Conservation (phyloP, 257 asterid genomes). For the Jacaranda mimosifolia region DNA sequence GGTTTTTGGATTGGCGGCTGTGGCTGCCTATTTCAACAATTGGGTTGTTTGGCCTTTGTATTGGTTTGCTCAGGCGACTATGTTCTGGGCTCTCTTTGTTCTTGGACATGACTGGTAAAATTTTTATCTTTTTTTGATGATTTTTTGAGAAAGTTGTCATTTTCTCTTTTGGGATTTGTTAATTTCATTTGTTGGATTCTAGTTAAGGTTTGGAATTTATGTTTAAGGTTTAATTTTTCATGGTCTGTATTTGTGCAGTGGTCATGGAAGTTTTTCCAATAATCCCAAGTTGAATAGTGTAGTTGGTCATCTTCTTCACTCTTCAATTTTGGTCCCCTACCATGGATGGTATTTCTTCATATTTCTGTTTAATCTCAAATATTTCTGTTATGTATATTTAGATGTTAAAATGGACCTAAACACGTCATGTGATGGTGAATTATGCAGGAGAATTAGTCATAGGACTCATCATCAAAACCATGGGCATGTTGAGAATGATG, state of each 20-base stretch:
- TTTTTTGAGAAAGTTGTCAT: background rate
- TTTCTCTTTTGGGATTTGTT: background rate
- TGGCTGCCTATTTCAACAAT: slow-evolving; percentile 67
- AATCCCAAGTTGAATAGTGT: slow-evolving; percentile 68
- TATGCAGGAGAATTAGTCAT: slow-evolving; percentile 89
- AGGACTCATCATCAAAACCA: slow-evolving; percentile 98
- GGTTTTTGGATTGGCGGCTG: slow-evolving; percentile 77
- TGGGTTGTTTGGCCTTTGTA: slow-evolving; percentile 87
- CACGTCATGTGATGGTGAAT: background rate
- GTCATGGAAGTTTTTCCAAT: slow-evolving; percentile 86
- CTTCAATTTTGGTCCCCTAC: slow-evolving; percentile 83
- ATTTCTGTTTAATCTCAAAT: background rate
- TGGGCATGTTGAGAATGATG: slow-evolving; percentile 97
- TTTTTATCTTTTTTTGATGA: background rate
- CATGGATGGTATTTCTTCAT: slow-evolving; percentile 73
- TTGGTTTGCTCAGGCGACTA: slow-evolving; percentile 83
- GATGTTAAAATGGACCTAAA: background rate
- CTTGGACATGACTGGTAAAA: slow-evolving; percentile 86
- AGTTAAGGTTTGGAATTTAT: background rate
- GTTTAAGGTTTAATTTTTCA: background rate
- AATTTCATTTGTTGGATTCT: background rate
- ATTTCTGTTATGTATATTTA: background rate
- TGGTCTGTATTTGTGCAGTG: slow-evolving; percentile 51
- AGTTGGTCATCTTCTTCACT: slow-evolving; percentile 79
- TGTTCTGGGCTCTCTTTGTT: slow-evolving; percentile 91